Percentiles rank a stretch among this genome's conserved stretches.
These are phyloP conservation scores for Pilaira anomala DNA, from an alignment of 192 early-diverging fungal species.

Conservation along the genomic window DNA sequence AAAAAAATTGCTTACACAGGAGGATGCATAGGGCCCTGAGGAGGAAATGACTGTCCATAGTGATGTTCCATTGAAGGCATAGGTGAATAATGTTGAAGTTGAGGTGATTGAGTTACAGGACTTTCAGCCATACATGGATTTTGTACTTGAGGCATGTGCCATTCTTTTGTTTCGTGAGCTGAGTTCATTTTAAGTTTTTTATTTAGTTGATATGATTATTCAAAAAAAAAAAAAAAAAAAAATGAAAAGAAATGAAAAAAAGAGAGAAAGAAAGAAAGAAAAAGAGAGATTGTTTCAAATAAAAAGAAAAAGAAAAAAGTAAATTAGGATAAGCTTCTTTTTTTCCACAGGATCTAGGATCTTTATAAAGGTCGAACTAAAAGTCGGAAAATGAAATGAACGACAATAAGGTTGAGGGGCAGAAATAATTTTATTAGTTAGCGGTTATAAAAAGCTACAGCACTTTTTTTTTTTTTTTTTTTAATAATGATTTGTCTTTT, in stretches of 20 bases:
- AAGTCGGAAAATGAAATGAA: constrained; percentile 15
- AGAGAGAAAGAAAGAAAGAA: constrained; percentile 6
- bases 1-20: constrained; percentile 16
- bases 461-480: not conserved
- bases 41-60: constrained; percentile 16
- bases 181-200: constrained; percentile 20
- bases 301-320: constrained; percentile 11
- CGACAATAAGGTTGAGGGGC: constrained; percentile 22
- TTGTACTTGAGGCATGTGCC: constrained; percentile 15
- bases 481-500: too few relatives aligned
- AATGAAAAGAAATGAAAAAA: constrained; percentile 12
- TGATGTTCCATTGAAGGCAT: constrained; percentile 24
- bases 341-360: constrained; percentile 17
- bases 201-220: not conserved
- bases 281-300: constrained; percentile 12
- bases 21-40: constrained; percentile 20
- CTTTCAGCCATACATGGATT: constrained; percentile 17
- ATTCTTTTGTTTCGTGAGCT: constrained; percentile 23
- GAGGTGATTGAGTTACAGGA: constrained; percentile 11
- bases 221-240: constrained; percentile 3
- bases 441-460: not conserved
- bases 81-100: constrained; percentile 17
- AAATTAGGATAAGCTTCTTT: constrained; percentile 18
- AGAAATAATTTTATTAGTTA: constrained; percentile 14
- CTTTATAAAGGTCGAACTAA: constrained; percentile 2